A percentile compares a stretch with the other conserved stretches of the same genome.
Evolutionary conservation across 495 filamentous ascomycete genomes (phyloP).

Genomic region (Pseudomonodictys pantanalensis): DNA sequence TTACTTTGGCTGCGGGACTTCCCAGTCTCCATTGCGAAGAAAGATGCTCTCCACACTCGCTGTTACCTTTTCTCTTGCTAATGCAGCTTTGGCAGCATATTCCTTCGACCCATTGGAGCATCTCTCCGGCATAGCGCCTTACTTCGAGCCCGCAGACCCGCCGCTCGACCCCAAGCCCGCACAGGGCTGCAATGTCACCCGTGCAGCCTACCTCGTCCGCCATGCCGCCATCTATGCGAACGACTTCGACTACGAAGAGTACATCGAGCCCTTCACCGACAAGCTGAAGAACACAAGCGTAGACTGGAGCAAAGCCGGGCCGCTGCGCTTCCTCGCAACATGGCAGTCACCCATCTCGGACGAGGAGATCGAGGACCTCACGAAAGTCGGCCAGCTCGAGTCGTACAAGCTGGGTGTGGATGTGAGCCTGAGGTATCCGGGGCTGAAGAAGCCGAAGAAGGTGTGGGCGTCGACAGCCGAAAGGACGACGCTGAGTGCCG

Average conservation of each 20-base stretch:
- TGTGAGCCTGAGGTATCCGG: conserved; percentile 44
- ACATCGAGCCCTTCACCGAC: conserved; percentile 48
- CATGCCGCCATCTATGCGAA: conserved; percentile 53
- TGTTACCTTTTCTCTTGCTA: conserved; percentile 19
- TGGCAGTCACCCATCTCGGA: conserved; percentile 47
- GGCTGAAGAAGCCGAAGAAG: conserved; percentile 43
- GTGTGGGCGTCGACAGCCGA: conserved; percentile 52
- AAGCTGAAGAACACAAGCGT: conserved; percentile 45
- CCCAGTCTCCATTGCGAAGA: not conserved
- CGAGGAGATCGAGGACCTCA: conserved; percentile 45
- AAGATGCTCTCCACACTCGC: conserved; percentile 25
- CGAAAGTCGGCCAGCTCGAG: conserved; percentile 46
- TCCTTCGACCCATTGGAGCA: conserved; percentile 49
- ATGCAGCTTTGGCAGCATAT: conserved; percentile 36
- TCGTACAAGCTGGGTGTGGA: conserved; percentile 43
- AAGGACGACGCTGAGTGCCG: conserved; percentile 46
- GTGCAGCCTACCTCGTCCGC: conserved; percentile 47
- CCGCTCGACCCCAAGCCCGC: conserved; percentile 34
- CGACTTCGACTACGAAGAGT: conserved; percentile 49
- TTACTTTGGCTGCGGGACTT: not conserved
- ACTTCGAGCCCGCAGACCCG: conserved; percentile 50
- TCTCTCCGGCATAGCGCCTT: conserved; percentile 49
- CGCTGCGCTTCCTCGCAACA: conserved; percentile 43
- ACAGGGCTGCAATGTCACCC: conserved; percentile 45
- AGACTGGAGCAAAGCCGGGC: conserved; percentile 33